These are phyloP conservation scores for Prunus yedoensis DNA, from an alignment of 331 rosid species.

Conservation along the genomic window DNA sequence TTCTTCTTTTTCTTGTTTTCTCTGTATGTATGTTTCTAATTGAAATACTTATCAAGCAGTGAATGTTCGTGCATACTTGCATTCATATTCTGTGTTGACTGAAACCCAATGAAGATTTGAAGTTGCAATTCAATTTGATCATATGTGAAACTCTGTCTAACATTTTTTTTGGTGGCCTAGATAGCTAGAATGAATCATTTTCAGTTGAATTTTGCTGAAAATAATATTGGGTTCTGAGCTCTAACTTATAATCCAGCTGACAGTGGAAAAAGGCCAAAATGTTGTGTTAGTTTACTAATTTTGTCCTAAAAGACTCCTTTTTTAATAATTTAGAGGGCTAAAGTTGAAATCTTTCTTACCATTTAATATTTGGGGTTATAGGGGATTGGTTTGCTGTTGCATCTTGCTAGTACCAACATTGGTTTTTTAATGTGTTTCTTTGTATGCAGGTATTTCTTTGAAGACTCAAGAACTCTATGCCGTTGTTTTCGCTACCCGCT, in stretches of 20 bases:
- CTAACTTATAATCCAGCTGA: not conserved
- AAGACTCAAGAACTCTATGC: slow-evolving; percentile 83
- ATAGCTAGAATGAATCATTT: not conserved
- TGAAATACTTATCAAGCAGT: not conserved
- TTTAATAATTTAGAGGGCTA: not conserved
- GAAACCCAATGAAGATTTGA: not conserved
- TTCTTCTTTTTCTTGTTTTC: not conserved
- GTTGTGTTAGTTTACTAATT: not conserved
- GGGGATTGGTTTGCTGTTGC: not conserved
- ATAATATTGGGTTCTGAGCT: not conserved
- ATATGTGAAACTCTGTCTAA: not conserved
- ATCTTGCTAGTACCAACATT: not conserved
- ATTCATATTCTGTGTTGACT: not conserved
- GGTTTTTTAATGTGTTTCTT: not conserved
- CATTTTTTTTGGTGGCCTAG: not conserved
- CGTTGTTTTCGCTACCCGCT: slow-evolving; percentile 65
- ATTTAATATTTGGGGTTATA: not conserved
- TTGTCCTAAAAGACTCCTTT: not conserved
- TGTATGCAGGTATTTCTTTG: slow-evolving; percentile 62
- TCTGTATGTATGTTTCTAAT: not conserved
- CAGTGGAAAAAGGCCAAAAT: not conserved
- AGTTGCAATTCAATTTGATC: not conserved
- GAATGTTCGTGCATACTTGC: not conserved
- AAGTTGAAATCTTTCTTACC: not conserved
- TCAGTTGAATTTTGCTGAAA: not conserved